Evolutionary conservation across 257 asterid genomes (phyloP), one percentile per base, ranked within the genome.

Genomic region (Salvia rosmarinus): DNA sequence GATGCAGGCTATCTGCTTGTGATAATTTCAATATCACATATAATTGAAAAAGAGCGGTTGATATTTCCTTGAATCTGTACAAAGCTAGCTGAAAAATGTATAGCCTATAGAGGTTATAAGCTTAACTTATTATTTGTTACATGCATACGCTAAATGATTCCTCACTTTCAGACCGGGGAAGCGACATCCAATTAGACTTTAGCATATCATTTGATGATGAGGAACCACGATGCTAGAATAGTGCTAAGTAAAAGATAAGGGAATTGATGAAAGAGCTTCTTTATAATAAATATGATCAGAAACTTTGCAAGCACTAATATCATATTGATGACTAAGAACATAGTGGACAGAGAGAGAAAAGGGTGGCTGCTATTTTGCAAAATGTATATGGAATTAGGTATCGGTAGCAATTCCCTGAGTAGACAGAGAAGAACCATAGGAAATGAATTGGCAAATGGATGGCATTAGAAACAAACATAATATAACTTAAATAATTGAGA

Each of bases 1-100:
- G 46, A 57, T 5, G 21, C 67, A 44, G 59, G 63, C 55, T 51
- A 14, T 73, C 70, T 25, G 61, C 49, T 60, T 72, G 25, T 52
- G 13, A 55, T 12, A 49, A 60, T 51, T 49, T 43, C 13, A 1
- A 32, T 63, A 69, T 63, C 44, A 42, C 56, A 42, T 14, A 20
- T 8, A 58, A 40, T 0, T 5, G 64, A 34, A 51, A 21, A 19
- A 19, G 9, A 52, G 35, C 40, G 47, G 55, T 9, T 28, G 13
- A 42, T 51, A 47, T 57, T 66, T 25, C 39, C 19, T 6, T 14
- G 25, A 60, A 58, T n/a, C 60, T 55, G 40, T 12, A 39, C 65
- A 17, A 35, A 19, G 50, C 76, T 44, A 50, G 51, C 62, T 11
- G 46, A 64, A 69, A n/a, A 74, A 39, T 34, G 21, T 6, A 40